Base-by-base conservation (phyloP, 306 rosid genomes). In the Lotus japonicus region DNA sequence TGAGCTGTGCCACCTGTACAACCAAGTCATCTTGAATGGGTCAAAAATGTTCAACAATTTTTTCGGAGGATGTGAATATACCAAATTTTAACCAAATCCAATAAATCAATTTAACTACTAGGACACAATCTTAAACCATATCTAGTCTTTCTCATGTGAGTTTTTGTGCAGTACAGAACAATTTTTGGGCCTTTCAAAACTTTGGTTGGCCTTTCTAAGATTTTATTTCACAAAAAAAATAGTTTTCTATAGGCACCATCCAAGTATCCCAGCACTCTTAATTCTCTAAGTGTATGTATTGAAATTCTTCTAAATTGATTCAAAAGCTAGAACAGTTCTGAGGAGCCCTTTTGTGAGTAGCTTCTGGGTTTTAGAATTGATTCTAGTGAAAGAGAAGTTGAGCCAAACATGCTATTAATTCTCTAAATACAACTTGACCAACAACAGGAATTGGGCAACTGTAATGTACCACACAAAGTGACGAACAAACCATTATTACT, bases 1-100 rank as follows among this genome's bases (percentile, higher is more conserved):
- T 75, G 60, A 92, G 88, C 26, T 7, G 64, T 2, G 55, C 74
- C 72, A 77, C 96, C 98, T 92, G 92, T 66, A 79, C 49, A 59
- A 69, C 19, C 67, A 61, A 10, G 28, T 49, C 57, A 33, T 59
- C 45, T 64, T 35, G 58, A 77, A 72, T 28, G 15, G 53, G 72
- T 66, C 39, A 19, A 43, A 67, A 13, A 75, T 5, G 58, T 14
- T 31, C 21, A 15, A 15, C 26, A 51, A 6, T 42, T 46, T 9
- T 23, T 9, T 28, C 31, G 12, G 36, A 58, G 12, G 35, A 21
- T 64, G 17, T 36, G 63, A 43, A 36, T 44, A 57, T 14, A 15
- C 26, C 11, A 45, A 33, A 54, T 48, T 44, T 41, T 43, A 64
- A 26, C 63, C 58, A 43, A 48, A 31, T 35, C 39, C 9, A 58